Base-by-base conservation (phyloP, 805 yeast genomes). In the Kodamaea jinghongensis region DNA sequence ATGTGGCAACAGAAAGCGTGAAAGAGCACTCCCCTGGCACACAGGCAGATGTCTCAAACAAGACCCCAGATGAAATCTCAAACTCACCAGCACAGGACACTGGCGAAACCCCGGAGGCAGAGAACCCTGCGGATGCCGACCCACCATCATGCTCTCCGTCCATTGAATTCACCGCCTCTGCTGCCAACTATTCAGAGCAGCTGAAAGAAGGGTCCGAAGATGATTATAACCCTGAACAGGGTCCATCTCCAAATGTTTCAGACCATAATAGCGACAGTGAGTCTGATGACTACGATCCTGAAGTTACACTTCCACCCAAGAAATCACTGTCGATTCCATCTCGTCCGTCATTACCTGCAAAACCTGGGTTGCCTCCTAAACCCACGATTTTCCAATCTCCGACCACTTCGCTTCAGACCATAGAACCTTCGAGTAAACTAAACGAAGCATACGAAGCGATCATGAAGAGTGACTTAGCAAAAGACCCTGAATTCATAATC, bases 401-500 rank as follows among this genome's bases (percentile, higher is more conserved):
- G 5, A 13, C 32, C 12, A 32, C 34, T 8, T 11, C 34, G 14
- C 9, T 39, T 4, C 30, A 4, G 13, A 13, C 28, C 11, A 17
- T 31, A 2, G 43, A 47, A 25, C 43, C 55, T 16, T 54, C 43
- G 28, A 38, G 44, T 12, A 51, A 51, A 14, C 48, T 64, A 12
- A 58, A 50, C 31, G 61, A 56, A 36, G 70, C 69, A 2, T 64
- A 60, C 45, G 65, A 60, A 17, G 65, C 68, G 2, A 55, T 67
- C 27, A 58, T 62, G 62, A 55, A 56, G 17, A 61, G 63, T 41
- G 70, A 65, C 17, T 29, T 60, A 7, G 63, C 61, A 10, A 56
- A 55, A 28, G 59, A 60, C 44, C 67, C 67, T 7, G 50, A 55
- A n/a, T 67, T 70, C 31, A 55, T 60, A 6, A 61, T 65, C 34